Conservation (phyloP, 805 yeast genomes). For the Kodamaea jinghongensis region DNA sequence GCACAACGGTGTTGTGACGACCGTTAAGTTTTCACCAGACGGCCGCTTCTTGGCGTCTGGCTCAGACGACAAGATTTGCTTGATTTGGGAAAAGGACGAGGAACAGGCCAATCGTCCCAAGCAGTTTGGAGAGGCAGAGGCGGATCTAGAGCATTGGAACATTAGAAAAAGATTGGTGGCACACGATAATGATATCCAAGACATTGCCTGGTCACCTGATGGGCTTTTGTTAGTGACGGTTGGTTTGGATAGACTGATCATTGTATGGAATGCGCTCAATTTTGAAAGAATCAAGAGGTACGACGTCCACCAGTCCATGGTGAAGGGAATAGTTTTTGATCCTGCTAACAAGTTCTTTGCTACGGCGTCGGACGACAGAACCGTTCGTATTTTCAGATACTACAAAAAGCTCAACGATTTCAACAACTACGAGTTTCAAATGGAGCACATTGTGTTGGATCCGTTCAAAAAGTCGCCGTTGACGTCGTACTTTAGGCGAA, state of each 20-base stretch:
- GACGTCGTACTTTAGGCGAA: slow-evolving; percentile 82
- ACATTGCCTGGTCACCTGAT: slow-evolving; percentile 97
- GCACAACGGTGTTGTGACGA: slow-evolving; percentile 96
- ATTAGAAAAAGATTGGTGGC: slow-evolving; percentile 90
- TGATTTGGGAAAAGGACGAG: slow-evolving; percentile 92
- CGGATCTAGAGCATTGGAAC: slow-evolving; percentile 89
- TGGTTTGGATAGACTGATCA: slow-evolving; percentile 88
- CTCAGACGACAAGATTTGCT: slow-evolving; percentile 86
- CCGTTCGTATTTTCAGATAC: slow-evolving; percentile 83
- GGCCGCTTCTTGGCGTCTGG: slow-evolving; percentile 92
- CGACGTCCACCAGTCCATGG: slow-evolving; percentile 92
- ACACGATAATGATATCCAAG: slow-evolving; percentile 97
- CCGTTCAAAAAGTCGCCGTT: slow-evolving; percentile 90
- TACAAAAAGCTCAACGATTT: slow-evolving; percentile 56
- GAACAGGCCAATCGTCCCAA: slow-evolving; percentile 49
- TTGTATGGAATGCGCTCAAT: slow-evolving; percentile 90
- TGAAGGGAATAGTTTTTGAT: slow-evolving; percentile 94
- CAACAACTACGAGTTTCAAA: slow-evolving; percentile 73
- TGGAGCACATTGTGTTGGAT: slow-evolving; percentile 77
- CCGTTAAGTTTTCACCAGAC: slow-evolving; percentile 87
- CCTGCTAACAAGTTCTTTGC: slow-evolving; percentile 98
- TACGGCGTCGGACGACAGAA: slow-evolving; percentile 93
- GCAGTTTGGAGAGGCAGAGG: slow-evolving; percentile 67
- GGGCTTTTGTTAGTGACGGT: slow-evolving; percentile 87
- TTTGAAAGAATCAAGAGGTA: slow-evolving; percentile 86